Evolutionary conservation across 1,284 basidiomycete genomes (phyloP).

Genomic region (Malassezia globosa): DNA sequence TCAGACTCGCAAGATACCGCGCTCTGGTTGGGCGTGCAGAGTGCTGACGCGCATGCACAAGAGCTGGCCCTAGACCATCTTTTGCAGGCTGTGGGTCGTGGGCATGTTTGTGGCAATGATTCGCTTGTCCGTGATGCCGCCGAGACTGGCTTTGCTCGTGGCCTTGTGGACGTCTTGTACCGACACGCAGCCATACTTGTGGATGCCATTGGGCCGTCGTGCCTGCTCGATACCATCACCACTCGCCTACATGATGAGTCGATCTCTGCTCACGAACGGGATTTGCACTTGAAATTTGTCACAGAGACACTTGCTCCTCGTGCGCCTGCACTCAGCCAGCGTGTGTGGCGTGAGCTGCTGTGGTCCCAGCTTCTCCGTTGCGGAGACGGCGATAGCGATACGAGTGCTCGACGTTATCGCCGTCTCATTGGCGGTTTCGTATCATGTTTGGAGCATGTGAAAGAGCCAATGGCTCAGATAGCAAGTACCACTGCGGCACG

Average conservation of each 20-base stretch:
- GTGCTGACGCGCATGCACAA: slow-evolving; percentile 25
- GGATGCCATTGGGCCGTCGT: slow-evolving; percentile 19
- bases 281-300: slow-evolving; percentile 20
- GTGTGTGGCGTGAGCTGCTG: slow-evolving; percentile 16
- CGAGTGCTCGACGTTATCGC: neutral
- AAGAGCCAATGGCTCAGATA: neutral
- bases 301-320: slow-evolving; percentile 9
- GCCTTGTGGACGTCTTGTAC: slow-evolving; percentile 29
- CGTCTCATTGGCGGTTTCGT: too few relatives aligned
- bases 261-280: slow-evolving; percentile 15
- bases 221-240: slow-evolving; percentile 19
- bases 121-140: slow-evolving; percentile 32
- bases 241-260: neutral
- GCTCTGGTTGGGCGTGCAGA: slow-evolving; percentile 37
- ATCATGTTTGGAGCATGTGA: neutral
- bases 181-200: slow-evolving; percentile 17
- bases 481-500: neutral
- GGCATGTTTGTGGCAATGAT: slow-evolving; percentile 20
- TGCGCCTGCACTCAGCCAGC: slow-evolving; percentile 13
- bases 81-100: slow-evolving; percentile 18
- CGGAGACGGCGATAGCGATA: neutral
- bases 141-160: slow-evolving; percentile 21
- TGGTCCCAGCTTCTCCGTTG: slow-evolving; percentile 20
- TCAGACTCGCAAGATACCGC: slow-evolving; percentile 19
- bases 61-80: slow-evolving; percentile 27